Base-by-base conservation (phyloP, 805 yeast genomes). In the Metschnikowia orientalis region DNA sequence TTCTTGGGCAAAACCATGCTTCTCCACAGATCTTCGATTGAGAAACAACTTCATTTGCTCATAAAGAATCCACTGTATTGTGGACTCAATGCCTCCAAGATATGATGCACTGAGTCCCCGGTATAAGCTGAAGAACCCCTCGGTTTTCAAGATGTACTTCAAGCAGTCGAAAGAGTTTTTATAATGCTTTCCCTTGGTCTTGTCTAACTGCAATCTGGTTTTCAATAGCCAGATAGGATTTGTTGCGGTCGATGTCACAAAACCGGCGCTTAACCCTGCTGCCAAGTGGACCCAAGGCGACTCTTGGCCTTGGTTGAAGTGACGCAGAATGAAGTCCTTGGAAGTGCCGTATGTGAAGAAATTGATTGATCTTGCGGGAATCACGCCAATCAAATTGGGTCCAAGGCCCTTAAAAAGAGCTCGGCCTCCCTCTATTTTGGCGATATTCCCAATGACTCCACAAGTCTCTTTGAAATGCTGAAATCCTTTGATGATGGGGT, bases 221-320 rank as follows among this genome's bases (percentile, higher is more conserved):
- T 92, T 92, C 40, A 92, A 80, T 40, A 92, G 67, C 99, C 99
- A 92, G 37, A 92, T 92, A 8, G 99, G 99, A 56, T 92, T 92
- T 0, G 99, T 92, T 9, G 88, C 95, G 0, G 98, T 90, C 4
- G 95, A 81, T 0, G 98, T 92, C 11, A 81, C 90, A 53, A 90
- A 68, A 4, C 99, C 98, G 0, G 99, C 99, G 48, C 73, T 71
- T 0, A 89, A 78, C 5, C 97, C 98, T 2, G 97, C 78, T 23
- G 77, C 52, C 35, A 94, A 64, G 61, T 92, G 97, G 13, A 92
- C 77, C 75, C 86, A 76, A 1, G 97, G 78, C 10, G 79, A 78
- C 50, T 89, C 95, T 38, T 80, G 57, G 8, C 89, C 88, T 33
- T 81, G 58, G 56, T 82, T 81, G 59, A 87, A 76, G 26, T 72